Evolutionary conservation across 805 yeast species (phyloP).

Genomic region (Ogataea ramenticola): DNA sequence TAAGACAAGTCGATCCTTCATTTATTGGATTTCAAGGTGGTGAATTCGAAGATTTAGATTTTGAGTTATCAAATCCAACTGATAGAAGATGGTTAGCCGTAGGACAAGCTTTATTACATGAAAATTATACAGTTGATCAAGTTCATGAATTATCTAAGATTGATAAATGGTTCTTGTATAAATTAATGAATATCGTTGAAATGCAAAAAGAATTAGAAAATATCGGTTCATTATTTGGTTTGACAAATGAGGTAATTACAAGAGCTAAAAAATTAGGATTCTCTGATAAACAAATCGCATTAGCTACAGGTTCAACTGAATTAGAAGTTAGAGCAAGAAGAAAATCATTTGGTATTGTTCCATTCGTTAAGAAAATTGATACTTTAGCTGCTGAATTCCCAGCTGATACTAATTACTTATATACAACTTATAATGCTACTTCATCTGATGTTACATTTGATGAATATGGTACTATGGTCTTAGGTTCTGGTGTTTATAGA

Average conservation of each 20-base stretch:
- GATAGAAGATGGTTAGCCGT: slow-evolving; percentile 98
- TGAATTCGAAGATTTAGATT: slow-evolving; percentile 68
- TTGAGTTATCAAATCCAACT: slow-evolving; percentile 75
- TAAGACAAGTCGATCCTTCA: slow-evolving; percentile 92
- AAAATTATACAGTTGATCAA: slow-evolving; percentile 81
- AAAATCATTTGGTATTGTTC: slow-evolving; percentile 71
- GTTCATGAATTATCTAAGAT: slow-evolving; percentile 90
- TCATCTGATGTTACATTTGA: slow-evolving; percentile 76
- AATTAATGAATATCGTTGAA: slow-evolving; percentile 86
- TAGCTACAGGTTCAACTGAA: slow-evolving; percentile 67
- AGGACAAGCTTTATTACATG: slow-evolving; percentile 92
- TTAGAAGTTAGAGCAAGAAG: slow-evolving; percentile 76
- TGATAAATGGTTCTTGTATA: slow-evolving; percentile 93
- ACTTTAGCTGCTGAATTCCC: slow-evolving; percentile 99
- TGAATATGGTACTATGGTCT: slow-evolving; percentile 88
- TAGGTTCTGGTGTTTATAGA: slow-evolving; percentile 98
- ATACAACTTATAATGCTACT: slow-evolving; percentile 92
- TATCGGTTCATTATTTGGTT: slow-evolving; percentile 46
- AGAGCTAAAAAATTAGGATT: slow-evolving; percentile 92
- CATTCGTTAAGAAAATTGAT: slow-evolving; percentile 94
- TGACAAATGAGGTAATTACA: slow-evolving; percentile 62
- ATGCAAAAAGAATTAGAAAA: slow-evolving; percentile 77
- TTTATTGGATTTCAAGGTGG: slow-evolving; percentile 88
- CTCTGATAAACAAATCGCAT: slow-evolving; percentile 88
- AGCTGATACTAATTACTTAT: slow-evolving; percentile 90